phyloP scores from a whole-genome alignment of 768 basidiomycete genomes.

The Lepiota venenata region DNA sequence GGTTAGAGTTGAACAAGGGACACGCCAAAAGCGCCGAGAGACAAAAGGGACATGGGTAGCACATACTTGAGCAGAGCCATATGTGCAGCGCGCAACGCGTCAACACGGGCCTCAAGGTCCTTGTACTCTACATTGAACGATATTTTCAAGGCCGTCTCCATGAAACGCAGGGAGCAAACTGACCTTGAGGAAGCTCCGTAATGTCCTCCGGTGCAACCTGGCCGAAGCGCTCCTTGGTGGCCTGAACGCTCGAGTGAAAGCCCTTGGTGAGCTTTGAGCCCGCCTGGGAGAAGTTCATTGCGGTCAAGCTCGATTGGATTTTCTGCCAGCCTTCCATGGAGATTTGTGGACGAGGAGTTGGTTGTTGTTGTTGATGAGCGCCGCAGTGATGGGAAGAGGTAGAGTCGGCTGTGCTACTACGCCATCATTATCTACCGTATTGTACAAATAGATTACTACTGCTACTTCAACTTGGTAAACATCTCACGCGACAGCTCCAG shows the following conservation, averaged over 20 bases:
- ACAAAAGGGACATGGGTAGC: background rate
- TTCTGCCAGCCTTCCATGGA: conserved; percentile 68
- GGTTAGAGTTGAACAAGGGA: no score
- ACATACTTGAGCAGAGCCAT: conserved; percentile 72
- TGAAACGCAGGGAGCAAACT: conserved; percentile 11
- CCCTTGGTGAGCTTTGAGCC: conserved; percentile 77
- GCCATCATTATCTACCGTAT: background rate
- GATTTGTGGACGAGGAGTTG: conserved; percentile 10
- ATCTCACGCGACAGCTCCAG: conserved; percentile 12
- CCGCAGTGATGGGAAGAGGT: background rate
- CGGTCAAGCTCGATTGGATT: conserved; percentile 56
- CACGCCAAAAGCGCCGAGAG: background rate
- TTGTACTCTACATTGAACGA: conserved; percentile 76
- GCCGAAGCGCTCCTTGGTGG: conserved; percentile 84
- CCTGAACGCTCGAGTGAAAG: conserved; percentile 80
- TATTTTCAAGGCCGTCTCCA: background rate
- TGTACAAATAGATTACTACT: background rate
- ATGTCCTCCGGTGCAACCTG: conserved; percentile 90
- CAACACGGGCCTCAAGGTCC: conserved; percentile 92
- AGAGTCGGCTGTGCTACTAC: background rate
- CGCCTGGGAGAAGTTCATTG: conserved; percentile 70
- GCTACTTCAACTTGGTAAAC: conserved; percentile 14
- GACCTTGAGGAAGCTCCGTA: conserved; percentile 89
- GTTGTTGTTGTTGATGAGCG: background rate
- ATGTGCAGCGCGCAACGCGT: conserved; percentile 83